phyloP scores from a whole-genome alignment of 23 red algal species.

The Gracilaria domingensis region DNA sequence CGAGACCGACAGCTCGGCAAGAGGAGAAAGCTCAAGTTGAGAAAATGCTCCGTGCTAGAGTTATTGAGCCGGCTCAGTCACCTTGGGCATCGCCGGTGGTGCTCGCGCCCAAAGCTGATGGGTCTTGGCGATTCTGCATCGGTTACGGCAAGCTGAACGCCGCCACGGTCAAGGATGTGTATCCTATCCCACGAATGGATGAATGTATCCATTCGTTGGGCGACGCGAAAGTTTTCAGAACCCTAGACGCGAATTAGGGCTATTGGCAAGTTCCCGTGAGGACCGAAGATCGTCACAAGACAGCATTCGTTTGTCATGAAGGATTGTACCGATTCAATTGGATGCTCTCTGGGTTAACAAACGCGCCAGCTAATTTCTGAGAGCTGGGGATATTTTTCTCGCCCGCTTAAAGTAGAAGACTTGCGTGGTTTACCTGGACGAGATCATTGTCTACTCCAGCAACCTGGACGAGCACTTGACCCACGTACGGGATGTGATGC shows the following conservation, averaged over 20 bases:
- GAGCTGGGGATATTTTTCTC: neutral
- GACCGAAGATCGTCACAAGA: neutral
- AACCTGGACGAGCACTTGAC: neutral
- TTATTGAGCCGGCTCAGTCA: neutral
- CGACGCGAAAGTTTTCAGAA: neutral
- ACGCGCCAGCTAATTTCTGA: slow-evolving; percentile 14
- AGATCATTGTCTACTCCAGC: neutral
- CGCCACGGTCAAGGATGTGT: neutral
- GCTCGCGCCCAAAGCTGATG: neutral
- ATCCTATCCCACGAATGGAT: slow-evolving; percentile 1
- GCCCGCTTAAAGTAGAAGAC: neutral
- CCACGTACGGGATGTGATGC: neutral
- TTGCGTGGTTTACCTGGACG: neutral
- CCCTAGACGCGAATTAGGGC: neutral
- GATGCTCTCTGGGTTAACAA: slow-evolving; percentile 1
- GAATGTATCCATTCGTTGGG: neutral
- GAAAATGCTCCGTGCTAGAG: neutral
- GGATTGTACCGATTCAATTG: neutral
- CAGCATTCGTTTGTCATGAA: neutral
- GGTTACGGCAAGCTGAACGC: neutral
- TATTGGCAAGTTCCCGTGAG: slow-evolving; percentile 11
- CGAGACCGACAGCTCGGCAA: neutral
- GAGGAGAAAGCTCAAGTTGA: neutral
- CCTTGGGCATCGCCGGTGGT: neutral
- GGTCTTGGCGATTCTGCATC: neutral